Conservation (phyloP, 176 grass and related monocot genomes). For the Triticum monococcum region DNA sequence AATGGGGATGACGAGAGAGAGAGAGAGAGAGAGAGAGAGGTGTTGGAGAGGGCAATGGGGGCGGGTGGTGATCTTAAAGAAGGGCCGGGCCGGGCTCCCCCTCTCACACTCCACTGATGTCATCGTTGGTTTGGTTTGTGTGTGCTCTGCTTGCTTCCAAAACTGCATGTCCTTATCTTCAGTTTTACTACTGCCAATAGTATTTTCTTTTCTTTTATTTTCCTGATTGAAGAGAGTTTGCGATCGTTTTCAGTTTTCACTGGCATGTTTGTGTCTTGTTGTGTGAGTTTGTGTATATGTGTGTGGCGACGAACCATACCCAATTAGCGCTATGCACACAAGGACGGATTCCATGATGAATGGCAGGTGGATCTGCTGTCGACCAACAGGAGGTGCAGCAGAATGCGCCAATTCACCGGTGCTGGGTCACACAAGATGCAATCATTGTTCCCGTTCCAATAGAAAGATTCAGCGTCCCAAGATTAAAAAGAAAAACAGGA, state of each 20-base stretch:
- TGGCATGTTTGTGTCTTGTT: neutral
- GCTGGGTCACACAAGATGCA: neutral
- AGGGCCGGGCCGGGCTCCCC: neutral
- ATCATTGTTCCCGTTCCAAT: neutral
- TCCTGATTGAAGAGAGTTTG: neutral
- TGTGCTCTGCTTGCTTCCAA: constrained; percentile 38
- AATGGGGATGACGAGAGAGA: neutral
- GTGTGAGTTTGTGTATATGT: neutral
- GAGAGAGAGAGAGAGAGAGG: neutral
- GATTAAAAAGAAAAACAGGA: too few relatives aligned
- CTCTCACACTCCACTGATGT: constrained; percentile 22
- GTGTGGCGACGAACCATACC: constrained; percentile 5
- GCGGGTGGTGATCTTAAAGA: constrained; percentile 57
- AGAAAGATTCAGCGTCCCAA: too few relatives aligned
- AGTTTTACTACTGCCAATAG: neutral
- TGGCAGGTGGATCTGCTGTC: constrained; percentile 27
- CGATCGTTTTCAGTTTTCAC: constrained; percentile 19
- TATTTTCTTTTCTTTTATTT: too few relatives aligned
- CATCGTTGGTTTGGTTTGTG: neutral
- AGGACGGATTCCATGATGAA: constrained; percentile 21
- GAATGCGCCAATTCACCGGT: neutral
- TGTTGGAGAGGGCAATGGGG: neutral
- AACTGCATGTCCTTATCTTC: constrained; percentile 39
- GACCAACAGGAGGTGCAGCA: neutral
- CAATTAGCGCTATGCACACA: neutral